Base-by-base conservation (phyloP, 805 yeast genomes). In the Candida nonsorbophila region DNA sequence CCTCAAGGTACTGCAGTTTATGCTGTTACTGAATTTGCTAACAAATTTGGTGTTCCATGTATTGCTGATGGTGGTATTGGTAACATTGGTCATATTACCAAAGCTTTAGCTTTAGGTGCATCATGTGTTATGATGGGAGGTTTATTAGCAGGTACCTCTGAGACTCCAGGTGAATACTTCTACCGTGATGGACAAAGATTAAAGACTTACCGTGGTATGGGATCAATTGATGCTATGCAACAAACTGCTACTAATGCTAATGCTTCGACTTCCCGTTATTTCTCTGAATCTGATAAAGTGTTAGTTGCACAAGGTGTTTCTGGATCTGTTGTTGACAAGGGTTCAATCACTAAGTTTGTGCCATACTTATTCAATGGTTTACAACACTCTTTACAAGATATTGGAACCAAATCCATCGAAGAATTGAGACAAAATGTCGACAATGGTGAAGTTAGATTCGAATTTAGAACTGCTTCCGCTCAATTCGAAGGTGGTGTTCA, bases 101-200 rank as follows among this genome's bases (percentile, higher is more conserved):
- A 92, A 72, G 98, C 98, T 29, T 64, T 90, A 48, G 90, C 97
- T 38, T 72, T 92, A 39, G 98, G 98, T 65, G 95, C 98, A 20
- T 87, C 97, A 12, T 72, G 83, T 64, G 95, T 88, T 44, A 92
- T 92, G 98, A 92, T 92, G 98, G 98, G 98, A 57, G 94, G 97
- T 68, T 80, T 92, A 77, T 74, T 92, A 52, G 98, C 98, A 38
- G 98, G 98, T 69, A 92, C 98, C 37, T 67, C 92, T 40, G 98
- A 92, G 72, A 82, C 97, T 40, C 98, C 98, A 51, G 98, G 98
- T 67, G 88, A 84, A 53, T 92, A 88, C 73, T 92, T 84, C 70
- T 92, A 80, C 82, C 79, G 94, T 58, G 98, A 92, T 55, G 98
- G 98, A 58, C 80, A 92, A 74, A 84, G 98, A 69, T 78, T 92